Evolutionary conservation across 2,329 filamentous ascomycete species (phyloP).

Genomic region (Rutstroemia sp.): DNA sequence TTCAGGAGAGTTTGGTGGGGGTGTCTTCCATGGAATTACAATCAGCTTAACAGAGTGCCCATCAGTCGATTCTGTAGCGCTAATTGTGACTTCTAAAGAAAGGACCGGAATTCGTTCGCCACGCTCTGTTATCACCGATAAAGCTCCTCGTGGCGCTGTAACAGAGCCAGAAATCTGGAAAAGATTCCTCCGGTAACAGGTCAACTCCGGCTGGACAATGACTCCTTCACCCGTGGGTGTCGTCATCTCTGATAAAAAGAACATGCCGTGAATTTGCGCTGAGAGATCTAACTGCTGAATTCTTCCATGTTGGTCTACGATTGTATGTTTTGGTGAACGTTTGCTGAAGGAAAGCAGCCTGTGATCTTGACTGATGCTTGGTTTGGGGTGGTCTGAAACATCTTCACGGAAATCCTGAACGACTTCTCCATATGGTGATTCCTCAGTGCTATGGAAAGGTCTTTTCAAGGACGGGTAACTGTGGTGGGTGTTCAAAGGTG

Average conservation of each 20-base stretch:
- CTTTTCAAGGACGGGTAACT: slow-evolving; percentile 30
- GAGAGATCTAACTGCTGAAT: slow-evolving; percentile 42
- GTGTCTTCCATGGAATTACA: slow-evolving; percentile 96
- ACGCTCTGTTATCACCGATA: slow-evolving; percentile 76
- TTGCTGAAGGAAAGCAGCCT: slow-evolving; percentile 29
- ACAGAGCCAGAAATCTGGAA: slow-evolving; percentile 93
- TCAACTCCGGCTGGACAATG: slow-evolving; percentile 67
- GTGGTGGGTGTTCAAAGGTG: slow-evolving; percentile 24
- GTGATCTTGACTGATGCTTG: slow-evolving; percentile 29
- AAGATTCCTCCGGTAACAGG: slow-evolving; percentile 90
- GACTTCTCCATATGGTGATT: slow-evolving; percentile 23
- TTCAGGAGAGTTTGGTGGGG: slow-evolving; percentile 69
- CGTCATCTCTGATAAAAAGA: slow-evolving; percentile 65
- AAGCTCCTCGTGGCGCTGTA: slow-evolving; percentile 67
- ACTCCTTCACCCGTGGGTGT: slow-evolving; percentile 43
- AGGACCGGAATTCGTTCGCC: slow-evolving; percentile 78
- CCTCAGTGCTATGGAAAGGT: slow-evolving; percentile 23
- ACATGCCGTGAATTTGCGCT: slow-evolving; percentile 81
- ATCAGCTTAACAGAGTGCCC: slow-evolving; percentile 89
- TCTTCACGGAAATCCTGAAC: slow-evolving; percentile 27
- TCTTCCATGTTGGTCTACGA: slow-evolving; percentile 44
- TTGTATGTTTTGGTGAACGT: slow-evolving; percentile 33
- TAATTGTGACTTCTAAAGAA: slow-evolving; percentile 79
- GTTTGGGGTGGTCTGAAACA: slow-evolving; percentile 23
- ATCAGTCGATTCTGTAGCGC: slow-evolving; percentile 90